These are phyloP conservation scores for Talaromyces proteolyticus DNA, from an alignment of 495 filamentous ascomycete species.

Conservation along the genomic window DNA sequence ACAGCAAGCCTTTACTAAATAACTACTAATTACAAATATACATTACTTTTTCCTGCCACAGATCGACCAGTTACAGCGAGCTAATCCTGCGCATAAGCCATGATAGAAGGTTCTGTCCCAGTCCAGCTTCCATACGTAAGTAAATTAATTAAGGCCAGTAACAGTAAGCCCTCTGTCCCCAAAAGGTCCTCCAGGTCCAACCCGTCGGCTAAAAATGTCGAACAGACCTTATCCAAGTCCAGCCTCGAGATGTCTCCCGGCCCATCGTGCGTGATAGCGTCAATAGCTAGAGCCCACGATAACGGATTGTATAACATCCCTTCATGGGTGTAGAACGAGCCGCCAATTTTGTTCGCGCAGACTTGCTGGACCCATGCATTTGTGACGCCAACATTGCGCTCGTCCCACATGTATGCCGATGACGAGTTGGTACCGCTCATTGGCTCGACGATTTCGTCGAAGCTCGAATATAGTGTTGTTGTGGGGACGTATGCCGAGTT, in stretches of 20 bases:
- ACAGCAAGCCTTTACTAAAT: no score
- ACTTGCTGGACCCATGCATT: conserved; percentile 39
- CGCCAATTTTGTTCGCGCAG: conserved; percentile 26
- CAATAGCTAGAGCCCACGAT: conserved; percentile 32
- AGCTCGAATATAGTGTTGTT: conserved; percentile 36
- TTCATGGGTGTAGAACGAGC: conserved; percentile 37
- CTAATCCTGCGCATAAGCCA: conserved; percentile 15
- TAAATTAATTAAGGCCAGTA: conserved; percentile 13
- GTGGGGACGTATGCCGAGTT: conserved; percentile 47
- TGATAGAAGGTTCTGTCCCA: conserved; percentile 13
- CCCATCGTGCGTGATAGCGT: conserved; percentile 35
- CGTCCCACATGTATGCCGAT: conserved; percentile 32
- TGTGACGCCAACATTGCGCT: conserved; percentile 29
- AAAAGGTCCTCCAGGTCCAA: conserved; percentile 28
- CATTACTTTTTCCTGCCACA: no score
- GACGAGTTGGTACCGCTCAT: conserved; percentile 28
- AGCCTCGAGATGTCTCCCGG: conserved; percentile 24
- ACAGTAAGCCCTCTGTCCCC: conserved; percentile 23
- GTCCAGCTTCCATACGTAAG: conserved; percentile 9
- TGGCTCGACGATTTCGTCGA: conserved; percentile 42
- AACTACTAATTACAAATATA: no score
- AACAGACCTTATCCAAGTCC: conserved; percentile 22
- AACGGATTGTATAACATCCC: conserved; percentile 38
- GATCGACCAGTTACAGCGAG: no score
- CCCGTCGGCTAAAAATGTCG: conserved; percentile 18